Evolutionary conservation across 2,329 filamentous ascomycete species (phyloP).

Genomic region (Alternaria triticina): DNA sequence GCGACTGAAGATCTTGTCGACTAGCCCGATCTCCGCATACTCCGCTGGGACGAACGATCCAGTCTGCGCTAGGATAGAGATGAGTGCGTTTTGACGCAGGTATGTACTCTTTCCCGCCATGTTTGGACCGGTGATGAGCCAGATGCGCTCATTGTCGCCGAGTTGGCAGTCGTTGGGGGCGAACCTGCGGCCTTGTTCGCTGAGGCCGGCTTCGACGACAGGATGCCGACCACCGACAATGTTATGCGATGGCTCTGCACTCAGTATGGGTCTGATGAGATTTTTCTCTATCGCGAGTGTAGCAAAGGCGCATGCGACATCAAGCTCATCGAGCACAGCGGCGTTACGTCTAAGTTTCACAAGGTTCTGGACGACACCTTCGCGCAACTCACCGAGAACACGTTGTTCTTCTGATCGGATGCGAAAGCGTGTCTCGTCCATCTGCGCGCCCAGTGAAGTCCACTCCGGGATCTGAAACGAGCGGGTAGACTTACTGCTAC

Average conservation of each 20-base stretch:
- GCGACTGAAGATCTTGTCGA: constrained; percentile 95
- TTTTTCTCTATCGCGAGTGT: constrained; percentile 75
- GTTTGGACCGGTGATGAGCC: constrained; percentile 82
- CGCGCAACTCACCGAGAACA: constrained; percentile 77
- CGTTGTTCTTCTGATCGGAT: constrained; percentile 85
- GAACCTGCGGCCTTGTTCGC: constrained; percentile 80
- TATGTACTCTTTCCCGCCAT: constrained; percentile 99
- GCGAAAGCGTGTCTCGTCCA: constrained; percentile 78
- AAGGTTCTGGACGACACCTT: constrained; percentile 78
- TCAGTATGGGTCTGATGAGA: constrained; percentile 76
- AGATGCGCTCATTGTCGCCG: constrained; percentile 74
- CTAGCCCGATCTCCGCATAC: constrained; percentile 83
- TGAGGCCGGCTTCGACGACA: constrained; percentile 84
- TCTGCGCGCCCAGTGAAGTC: constrained; percentile 77
- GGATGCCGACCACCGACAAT: constrained; percentile 89
- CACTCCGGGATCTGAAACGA: constrained; percentile 86
- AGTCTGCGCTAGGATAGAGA: constrained; percentile 90
- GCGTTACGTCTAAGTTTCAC: constrained; percentile 89
- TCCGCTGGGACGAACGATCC: constrained; percentile 91
- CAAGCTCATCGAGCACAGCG: constrained; percentile 88
- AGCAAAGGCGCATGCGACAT: constrained; percentile 87
- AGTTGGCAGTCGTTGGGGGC: constrained; percentile 86
- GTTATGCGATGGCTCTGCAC: constrained; percentile 67
- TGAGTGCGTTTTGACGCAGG: constrained; percentile 91
- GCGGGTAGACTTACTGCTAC: constrained; percentile 81